Percentiles rank a stretch among this genome's conserved stretches.
Conservation (phyloP, 2,329 filamentous ascomycete species). For the Penicillium sp. region DNA sequence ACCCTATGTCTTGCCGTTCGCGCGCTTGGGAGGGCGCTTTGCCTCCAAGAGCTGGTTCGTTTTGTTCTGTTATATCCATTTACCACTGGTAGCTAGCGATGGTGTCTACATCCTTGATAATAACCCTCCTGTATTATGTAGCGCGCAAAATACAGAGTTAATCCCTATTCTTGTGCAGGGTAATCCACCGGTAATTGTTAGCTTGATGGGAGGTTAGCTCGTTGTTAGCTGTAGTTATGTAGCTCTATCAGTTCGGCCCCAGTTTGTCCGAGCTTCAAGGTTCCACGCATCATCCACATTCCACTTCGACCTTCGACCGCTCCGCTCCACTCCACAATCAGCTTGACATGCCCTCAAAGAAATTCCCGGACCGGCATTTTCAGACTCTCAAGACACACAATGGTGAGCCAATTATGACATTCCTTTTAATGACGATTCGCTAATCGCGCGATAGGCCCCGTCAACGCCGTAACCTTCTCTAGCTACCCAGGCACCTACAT, state of each 20-base stretch:
- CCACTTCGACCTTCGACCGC: background rate
- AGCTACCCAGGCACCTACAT: slow-evolving; percentile 70
- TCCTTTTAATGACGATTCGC: background rate
- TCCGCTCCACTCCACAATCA: background rate
- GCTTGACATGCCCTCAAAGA: slow-evolving; percentile 21
- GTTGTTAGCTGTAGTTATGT: background rate
- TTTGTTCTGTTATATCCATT: slow-evolving; percentile 35
- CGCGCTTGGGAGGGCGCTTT: slow-evolving; percentile 29
- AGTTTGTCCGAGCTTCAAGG: slow-evolving; percentile 11
- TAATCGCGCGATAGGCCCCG: slow-evolving; percentile 52
- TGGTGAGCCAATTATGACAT: slow-evolving; percentile 26
- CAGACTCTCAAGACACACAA: slow-evolving; percentile 45
- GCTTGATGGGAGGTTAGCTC: too few species aligned
- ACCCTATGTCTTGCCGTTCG: slow-evolving; percentile 33
- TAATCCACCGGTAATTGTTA: background rate
- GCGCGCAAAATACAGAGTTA: slow-evolving; percentile 39
- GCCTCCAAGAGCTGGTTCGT: slow-evolving; percentile 27
- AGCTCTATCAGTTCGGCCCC: slow-evolving; percentile 4
- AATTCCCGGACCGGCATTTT: slow-evolving; percentile 39
- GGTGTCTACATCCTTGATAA: slow-evolving; percentile 41
- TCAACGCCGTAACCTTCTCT: slow-evolving; percentile 70
- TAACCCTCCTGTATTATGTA: slow-evolving; percentile 40
- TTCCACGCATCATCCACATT: background rate
- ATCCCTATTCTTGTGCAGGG: slow-evolving; percentile 17
- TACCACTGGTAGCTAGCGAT: slow-evolving; percentile 42